These are phyloP conservation scores for Pseudogymnoascus sp. DNA, from an alignment of 2,329 filamentous ascomycete species.

Conservation along the genomic window DNA sequence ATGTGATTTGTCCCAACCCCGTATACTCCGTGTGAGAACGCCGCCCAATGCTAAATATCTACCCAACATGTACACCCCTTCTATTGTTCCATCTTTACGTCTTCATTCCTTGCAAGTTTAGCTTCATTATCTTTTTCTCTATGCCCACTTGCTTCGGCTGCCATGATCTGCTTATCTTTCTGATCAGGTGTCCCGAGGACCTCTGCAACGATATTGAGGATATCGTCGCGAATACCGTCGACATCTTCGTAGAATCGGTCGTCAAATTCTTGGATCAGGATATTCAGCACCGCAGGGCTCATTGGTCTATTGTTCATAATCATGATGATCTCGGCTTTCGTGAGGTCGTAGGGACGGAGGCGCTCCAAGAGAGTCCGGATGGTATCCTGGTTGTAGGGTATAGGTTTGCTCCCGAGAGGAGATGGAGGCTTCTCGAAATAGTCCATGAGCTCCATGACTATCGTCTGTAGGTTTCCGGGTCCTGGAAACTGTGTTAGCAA, in stretches of 20 bases:
- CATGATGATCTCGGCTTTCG: constrained; percentile 63
- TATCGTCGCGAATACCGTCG: constrained; percentile 39
- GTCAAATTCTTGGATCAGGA: constrained; percentile 58
- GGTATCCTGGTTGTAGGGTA: constrained; percentile 42
- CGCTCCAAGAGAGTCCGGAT: constrained; percentile 48
- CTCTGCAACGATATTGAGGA: constrained; percentile 49
- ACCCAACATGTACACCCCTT: not conserved
- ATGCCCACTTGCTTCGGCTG: constrained; percentile 19
- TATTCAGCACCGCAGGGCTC: constrained; percentile 50
- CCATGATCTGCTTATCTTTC: constrained; percentile 26
- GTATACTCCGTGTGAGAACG: not conserved
- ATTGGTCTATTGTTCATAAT: constrained; percentile 59
- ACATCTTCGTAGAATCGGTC: constrained; percentile 52
- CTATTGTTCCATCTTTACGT: constrained; percentile 9
- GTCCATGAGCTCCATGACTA: constrained; percentile 60
- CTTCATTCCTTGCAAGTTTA: constrained; percentile 18
- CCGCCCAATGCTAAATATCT: constrained; percentile 5
- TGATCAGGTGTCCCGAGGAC: constrained; percentile 42
- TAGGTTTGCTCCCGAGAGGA: constrained; percentile 39
- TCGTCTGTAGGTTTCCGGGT: constrained; percentile 51
- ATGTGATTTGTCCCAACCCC: not conserved
- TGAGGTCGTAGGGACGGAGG: constrained; percentile 51
- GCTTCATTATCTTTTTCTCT: constrained; percentile 12
- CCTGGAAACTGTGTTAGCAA: constrained; percentile 23
- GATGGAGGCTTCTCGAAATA: constrained; percentile 50